These are phyloP conservation scores for Dillenia suffruticosa DNA, from an alignment of 164 flowering plant genomes.

Conservation along the genomic window DNA sequence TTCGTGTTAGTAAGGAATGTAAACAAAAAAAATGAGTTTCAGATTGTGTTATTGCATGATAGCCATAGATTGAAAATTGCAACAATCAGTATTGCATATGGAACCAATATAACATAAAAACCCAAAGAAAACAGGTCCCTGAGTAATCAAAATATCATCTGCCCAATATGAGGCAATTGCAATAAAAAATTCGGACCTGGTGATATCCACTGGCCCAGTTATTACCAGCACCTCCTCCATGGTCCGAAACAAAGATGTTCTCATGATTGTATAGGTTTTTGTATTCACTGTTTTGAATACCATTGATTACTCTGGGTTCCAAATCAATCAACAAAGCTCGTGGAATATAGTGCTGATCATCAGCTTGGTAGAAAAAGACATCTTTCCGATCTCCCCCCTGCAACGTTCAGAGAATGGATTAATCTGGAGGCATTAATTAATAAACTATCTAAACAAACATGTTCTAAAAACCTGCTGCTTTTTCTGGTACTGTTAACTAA, in stretches of 20 bases:
- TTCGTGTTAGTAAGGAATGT: too few species aligned
- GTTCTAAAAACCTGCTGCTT: too few species aligned
- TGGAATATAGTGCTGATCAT: constrained; percentile 98
- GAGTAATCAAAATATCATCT: not conserved
- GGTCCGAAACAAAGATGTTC: constrained; percentile 83
- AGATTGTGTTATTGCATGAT: too few species aligned
- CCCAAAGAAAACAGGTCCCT: not conserved
- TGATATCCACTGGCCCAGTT: constrained; percentile 99
- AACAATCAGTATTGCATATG: too few species aligned
- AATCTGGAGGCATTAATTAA: too few species aligned
- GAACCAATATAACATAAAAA: too few species aligned
- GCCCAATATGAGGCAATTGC: not conserved
- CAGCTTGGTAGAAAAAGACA: constrained; percentile 99
- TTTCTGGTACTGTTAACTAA: too few species aligned
- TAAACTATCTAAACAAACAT: too few species aligned
- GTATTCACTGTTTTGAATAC: constrained; percentile 94
- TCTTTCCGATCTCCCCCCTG: constrained; percentile 99
- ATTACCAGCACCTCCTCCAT: constrained; percentile 99
- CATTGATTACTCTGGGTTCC: constrained; percentile 97
- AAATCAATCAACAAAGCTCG: constrained; percentile 89
- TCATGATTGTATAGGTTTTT: constrained; percentile 95
- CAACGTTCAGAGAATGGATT: constrained; percentile 9
- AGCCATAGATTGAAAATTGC: too few species aligned
- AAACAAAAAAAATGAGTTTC: too few species aligned
- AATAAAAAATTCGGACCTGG: constrained; percentile 37